Evolutionary conservation across 257 asterid species (phyloP), one percentile per base, ranked within the genome.

Genomic region (Verbena officinalis): DNA sequence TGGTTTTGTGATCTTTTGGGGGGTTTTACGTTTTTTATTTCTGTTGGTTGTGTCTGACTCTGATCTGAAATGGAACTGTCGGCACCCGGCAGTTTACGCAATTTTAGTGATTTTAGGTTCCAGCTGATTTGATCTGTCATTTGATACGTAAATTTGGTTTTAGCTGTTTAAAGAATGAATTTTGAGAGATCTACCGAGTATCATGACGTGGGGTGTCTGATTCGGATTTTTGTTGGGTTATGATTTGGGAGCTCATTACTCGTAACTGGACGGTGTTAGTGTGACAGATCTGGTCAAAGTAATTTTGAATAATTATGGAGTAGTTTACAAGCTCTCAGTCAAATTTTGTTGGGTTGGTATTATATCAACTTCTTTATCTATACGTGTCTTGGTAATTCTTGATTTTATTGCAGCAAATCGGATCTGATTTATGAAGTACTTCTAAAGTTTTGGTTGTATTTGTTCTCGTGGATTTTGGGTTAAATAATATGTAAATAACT

Each of bases 121-220:
- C 4, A 4, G 42, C 48, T 73, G 74, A 7, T 54, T 69, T 65
- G 78, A 61, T 73, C 64, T 68, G 30, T 64, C 60, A 64, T 64
- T 63, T 59, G 56, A 44, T 53, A 48, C 69, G 40, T 51, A 22
- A 44, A 44, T 64, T 59, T 27, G 55, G 65, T 16, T 20, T 42
- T 44, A n/a, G 10, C 63, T 55, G 55, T 57, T 34, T 34, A 1
- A 51, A 46, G 27, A 12, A 16, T 33, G 68, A 8, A 1, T 65
- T 66, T 49, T 13, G 20, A 48, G 39, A 50, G 78, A 73, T 77
- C 70, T 59, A n/a, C 19, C 20, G 56, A 21, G 30, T 59, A 44
- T 54, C 40, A 1, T 54, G 30, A 61, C 7, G 59, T 51, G 9
- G 36, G 56, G 17, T 4, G 6, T 59, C 44, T 43, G 52, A 44